A percentile compares a stretch with the other conserved stretches of the same genome.
Conservation (phyloP, 169 alveolate species). For the Plasmodium gallinaceum region DNA sequence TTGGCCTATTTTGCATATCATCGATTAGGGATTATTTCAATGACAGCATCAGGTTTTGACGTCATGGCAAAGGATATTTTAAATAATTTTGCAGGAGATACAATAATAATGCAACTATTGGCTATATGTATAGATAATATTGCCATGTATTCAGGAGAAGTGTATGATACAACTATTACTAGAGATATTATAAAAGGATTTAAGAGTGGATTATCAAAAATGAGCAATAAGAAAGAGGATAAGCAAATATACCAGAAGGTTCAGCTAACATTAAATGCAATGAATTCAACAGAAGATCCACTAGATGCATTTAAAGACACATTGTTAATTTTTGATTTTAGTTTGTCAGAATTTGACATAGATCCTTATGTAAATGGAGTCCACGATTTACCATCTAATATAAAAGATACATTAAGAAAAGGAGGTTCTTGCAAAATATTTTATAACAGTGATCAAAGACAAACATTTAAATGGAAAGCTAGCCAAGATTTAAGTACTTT, state of each 20-base stretch:
- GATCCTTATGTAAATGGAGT: conserved; percentile 95
- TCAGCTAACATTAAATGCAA: conserved; percentile 73
- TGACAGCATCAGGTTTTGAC: conserved; percentile 83
- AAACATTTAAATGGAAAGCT: conserved; percentile 86
- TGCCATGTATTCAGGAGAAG: conserved; percentile 81
- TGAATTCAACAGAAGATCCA: conserved; percentile 77
- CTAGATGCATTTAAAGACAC: conserved; percentile 77
- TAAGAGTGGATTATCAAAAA: conserved; percentile 64
- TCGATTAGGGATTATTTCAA: conserved; percentile 83
- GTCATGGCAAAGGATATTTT: conserved; percentile 55
- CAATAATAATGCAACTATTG: conserved; percentile 77
- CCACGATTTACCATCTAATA: conserved; percentile 91
- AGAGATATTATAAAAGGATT: conserved; percentile 81
- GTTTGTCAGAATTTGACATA: conserved; percentile 91
- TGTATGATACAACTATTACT: conserved; percentile 79
- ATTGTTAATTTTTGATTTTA: conserved; percentile 83
- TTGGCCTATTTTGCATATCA: conserved; percentile 84
- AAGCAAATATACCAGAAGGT: conserved; percentile 76
- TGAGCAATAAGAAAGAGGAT: conserved; percentile 81
- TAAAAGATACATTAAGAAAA: conserved; percentile 89
- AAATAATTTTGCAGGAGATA: conserved; percentile 76
- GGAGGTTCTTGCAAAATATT: conserved; percentile 88
- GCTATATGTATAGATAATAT: conserved; percentile 79
- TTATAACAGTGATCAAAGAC: conserved; percentile 81
- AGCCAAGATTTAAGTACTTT: conserved; percentile 88